Base-by-base conservation (phyloP, 768 basidiomycete genomes). In the Goffeauzyma gilvescens region DNA sequence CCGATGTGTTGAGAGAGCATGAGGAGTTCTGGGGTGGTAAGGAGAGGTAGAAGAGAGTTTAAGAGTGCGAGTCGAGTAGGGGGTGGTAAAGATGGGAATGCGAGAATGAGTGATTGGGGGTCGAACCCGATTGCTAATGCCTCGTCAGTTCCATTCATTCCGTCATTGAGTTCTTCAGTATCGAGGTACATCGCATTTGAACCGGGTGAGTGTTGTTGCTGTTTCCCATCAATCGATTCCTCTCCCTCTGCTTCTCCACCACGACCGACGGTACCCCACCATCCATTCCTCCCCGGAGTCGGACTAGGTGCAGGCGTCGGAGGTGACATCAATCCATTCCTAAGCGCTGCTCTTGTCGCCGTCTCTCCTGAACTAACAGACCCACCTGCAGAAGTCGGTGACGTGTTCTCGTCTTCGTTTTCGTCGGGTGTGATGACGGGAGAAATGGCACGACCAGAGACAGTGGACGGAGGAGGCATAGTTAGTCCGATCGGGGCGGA, bases 241-340 rank as follows among this genome's bases (percentile, higher is more conserved):
- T 38, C 46, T 15, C 31, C 48, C 17, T 31, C 37, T 10, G 25
- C 45, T 7, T 37, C 44, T 12, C 36, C 23, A 24, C 34, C 20
- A 15, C n/a, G n/a, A n/a, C n/a, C n/a, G n/a, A 41, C 37, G 14
- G 39, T 41, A 41, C 42, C 46, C 46, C 52, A 45, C 22, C 43
- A 46, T 22, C 39, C 37, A 32, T 38, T 26, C 32, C 44, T 46
- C 28, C 38, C 52, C 6, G 56, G 54, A 21, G 48, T 54, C 2
- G 57, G 57, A 46, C 54, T 55, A 7, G 57, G 57, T 10, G 57
- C 57, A 14, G 57, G 57, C 26, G 57, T 58, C 15, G 57, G 57
- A 17, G 57, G 57, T 2, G 38, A 41, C 49, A 50, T 46, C 6
- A 49, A 37, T 6, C 41, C 41, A 22, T 34, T 48, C n/a, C n/a